phyloP scores from a whole-genome alignment of 176 grass and related monocot species.

The Cenchrus americanus region DNA sequence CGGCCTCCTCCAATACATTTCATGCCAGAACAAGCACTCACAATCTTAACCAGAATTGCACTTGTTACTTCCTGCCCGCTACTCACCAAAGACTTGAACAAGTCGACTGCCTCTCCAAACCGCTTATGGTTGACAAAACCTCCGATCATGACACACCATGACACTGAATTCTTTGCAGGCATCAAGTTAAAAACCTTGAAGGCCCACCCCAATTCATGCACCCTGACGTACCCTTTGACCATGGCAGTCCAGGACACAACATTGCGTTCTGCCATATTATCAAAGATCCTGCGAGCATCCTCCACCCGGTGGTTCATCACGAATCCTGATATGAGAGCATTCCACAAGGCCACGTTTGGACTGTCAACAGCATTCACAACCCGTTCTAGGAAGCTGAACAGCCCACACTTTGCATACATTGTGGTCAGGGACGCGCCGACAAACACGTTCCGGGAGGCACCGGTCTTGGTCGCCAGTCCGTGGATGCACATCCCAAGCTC shows the following conservation, averaged over 20 bases:
- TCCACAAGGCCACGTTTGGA: slow-evolving; percentile 58
- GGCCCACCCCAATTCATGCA: slow-evolving; percentile 36
- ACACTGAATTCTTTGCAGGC: slow-evolving; percentile 64
- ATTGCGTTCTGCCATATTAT: slow-evolving; percentile 55
- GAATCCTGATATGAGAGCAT: slow-evolving; percentile 67
- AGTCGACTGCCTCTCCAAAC: slow-evolving; percentile 45
- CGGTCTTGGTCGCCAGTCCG: slow-evolving; percentile 42
- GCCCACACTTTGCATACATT: slow-evolving; percentile 59
- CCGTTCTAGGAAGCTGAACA: slow-evolving; percentile 28
- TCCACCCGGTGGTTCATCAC: slow-evolving; percentile 43
- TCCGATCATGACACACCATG: slow-evolving; percentile 72
- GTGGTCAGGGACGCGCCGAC: slow-evolving; percentile 65
- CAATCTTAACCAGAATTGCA: slow-evolving; percentile 51
- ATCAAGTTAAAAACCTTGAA: slow-evolving; percentile 60
- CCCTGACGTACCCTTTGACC: slow-evolving; percentile 52
- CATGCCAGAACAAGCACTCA: slow-evolving; percentile 54
- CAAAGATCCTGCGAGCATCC: slow-evolving; percentile 55
- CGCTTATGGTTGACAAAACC: slow-evolving; percentile 48
- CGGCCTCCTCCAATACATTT: slow-evolving; percentile 51
- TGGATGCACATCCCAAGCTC: slow-evolving; percentile 50
- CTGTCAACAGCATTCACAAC: slow-evolving; percentile 21
- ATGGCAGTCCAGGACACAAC: slow-evolving; percentile 78
- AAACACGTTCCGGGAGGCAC: slow-evolving; percentile 49
- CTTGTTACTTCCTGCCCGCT: slow-evolving; percentile 33
- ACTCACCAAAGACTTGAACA: slow-evolving; percentile 53